Evolutionary conservation across 768 basidiomycete species (phyloP), one percentile per base, ranked within the genome.

Genomic region (Sutorius australiensis): DNA sequence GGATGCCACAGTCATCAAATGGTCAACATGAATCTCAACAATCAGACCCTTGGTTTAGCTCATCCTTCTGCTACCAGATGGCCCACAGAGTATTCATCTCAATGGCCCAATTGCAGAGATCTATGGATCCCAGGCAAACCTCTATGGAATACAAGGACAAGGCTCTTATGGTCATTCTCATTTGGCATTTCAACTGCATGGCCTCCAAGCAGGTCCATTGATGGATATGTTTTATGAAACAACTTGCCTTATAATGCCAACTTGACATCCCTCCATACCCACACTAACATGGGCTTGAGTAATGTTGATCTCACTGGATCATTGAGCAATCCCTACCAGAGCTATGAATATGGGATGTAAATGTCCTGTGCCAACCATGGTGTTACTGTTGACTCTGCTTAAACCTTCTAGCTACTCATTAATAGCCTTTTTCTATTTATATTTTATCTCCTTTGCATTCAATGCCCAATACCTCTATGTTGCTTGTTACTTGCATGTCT

Each of bases 321-420:
- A 37, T 73, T 86, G 63, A 81, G 76, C 62, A 88, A 90, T 70
- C 87, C 86, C 32, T 92, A 92, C 75, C 86, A 87, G 74, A 73
- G 75, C 58, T 92, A 86, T 63, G 85, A 83, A 53, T 92, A 92
- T n/a, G n/a, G n/a, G n/a, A n/a, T n/a, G n/a, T n/a, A n/a, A n/a
- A n/a, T n/a, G n/a, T n/a, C n/a, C n/a, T 40, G 34, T 36, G 33
- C 39, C n/a, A 37, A 36, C 46, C 61, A 58, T 33, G 61, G 72
- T 72, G 75, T 72, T 67, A n/a, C 32, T 41, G 27, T 53, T 56
- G 50, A 49, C 39, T 8, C 31, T 42, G 36, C 47, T 42, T 51
- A 57, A 42, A 58, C 55, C 43, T 50, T 54, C 51, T 41, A 59
- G 50, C 46, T 62, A 46, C 51, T 68, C 64, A 24, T 60, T 69